Evolutionary conservation across 2,329 filamentous ascomycete species (phyloP), one percentile per base, ranked within the genome.

Genomic region (Cladobotryum protrusum): DNA sequence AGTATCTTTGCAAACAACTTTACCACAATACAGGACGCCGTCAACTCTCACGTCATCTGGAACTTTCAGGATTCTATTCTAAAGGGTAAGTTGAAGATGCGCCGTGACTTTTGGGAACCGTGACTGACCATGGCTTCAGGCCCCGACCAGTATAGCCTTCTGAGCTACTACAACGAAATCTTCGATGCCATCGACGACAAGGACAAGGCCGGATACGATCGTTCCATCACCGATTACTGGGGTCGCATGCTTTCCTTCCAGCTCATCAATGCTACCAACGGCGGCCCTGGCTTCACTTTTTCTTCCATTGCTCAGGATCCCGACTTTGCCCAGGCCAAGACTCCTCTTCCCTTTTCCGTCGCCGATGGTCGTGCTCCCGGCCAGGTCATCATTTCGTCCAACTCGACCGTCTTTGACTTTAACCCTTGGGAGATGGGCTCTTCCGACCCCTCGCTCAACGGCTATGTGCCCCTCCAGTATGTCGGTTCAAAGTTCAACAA

Each of bases 191-290:
- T 72, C 9, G 52, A 56, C 1, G 57, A 55, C 51, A 74, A 74
- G 63, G 59, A 63, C n/a, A 61, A 67, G 19, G 68, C 68, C 8
- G 71, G 70, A 17, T 74, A 67, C 55, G 63, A 73, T 34, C 80
- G 79, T 3, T 86, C 87, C 8, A 76, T 96, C 50, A 96, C 91
- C 0, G 91, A 96, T 70, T 89, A 89, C 66, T 95, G 90, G 86
- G 88, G 87, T 24, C 85, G 90, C 51, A 87, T 87, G 43, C 76
- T 96, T n/a, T 85, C 85, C 1, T 95, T 86, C 68, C 90, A 96
- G 69, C 78, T 96, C 43, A 79, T 96, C 63, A 87, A 92, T 62
- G 86, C 81, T 5, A 77, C 76, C 1, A 70, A 87, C 53, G 91
- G 90, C 36, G 90, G 88, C 0, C 81, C 85, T 13, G 75, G 73